Base-by-base conservation (phyloP, 148 eudicot species). In the Diospyros lotus region DNA sequence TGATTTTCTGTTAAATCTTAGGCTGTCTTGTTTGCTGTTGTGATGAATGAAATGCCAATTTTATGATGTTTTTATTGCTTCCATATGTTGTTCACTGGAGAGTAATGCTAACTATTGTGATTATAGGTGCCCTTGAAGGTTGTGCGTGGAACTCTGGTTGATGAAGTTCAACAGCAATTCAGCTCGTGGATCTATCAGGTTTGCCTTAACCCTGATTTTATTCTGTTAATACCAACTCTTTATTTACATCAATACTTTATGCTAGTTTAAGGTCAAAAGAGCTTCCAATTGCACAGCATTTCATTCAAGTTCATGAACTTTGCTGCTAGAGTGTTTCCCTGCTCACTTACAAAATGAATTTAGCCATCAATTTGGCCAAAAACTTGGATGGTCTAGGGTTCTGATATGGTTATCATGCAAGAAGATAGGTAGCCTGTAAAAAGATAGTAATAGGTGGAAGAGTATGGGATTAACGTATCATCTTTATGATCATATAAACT, bases 151-250 rank as follows among this genome's bases (percentile, higher is more conserved):
- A 83, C 87, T 63, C 84, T 93, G 42, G 87, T 91, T 45, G 91
- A 93, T 75, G 98, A 93, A 85, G 83, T 93, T 82, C 92, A 84
- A 80, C 98, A 93, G 77, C 88, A 82, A 61, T 89, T 86, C 59
- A 81, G 62, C 79, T 84, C 96, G 8, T 91, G 96, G 96, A 88
- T 93, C 64, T 85, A 87, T 80, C 96, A 93, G 96, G 98, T 93
- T 5, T 46, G 51, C 61, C 17, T 11, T 38, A 12, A 13, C 10
- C 28, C 17, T 58, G 40, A 72, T 44, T 45, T 68, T 40, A 76
- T 69, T 76, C 4, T 11, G 5, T 56, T 51, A 6, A 50, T 3
- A 12, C 45, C 40, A 28, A 10, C 4, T 18, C 6, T 68, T 68
- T 15, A 38, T 4, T 51, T 52, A 13, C 12, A 44, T 3, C 43